These are phyloP conservation scores for Tinospora cordifolia DNA, from an alignment of 164 flowering plant species.

Conservation along the genomic window DNA sequence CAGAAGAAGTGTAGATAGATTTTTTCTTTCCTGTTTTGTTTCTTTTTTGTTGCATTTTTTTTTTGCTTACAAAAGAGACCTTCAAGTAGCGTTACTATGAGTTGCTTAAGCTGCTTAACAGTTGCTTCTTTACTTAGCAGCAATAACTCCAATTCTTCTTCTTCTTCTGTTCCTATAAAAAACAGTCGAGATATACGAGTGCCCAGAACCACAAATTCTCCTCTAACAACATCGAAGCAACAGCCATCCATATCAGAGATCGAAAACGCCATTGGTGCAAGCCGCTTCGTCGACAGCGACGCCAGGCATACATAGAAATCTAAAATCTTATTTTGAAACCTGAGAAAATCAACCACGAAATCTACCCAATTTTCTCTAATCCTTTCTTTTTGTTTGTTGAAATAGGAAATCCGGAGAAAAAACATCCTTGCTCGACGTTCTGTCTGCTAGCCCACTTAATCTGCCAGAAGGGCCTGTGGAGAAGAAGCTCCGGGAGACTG, in stretches of 20 bases:
- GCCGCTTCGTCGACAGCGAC: conserved; percentile 33
- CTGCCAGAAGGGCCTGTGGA: conserved; percentile 10
- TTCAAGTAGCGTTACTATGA: not conserved
- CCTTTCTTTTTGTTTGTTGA: not conserved
- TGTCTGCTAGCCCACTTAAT: not conserved
- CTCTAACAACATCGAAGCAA: conserved; percentile 10
- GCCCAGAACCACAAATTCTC: not conserved
- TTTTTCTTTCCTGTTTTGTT: too few species aligned
- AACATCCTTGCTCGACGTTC: not conserved
- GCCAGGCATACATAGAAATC: conserved; percentile 14
- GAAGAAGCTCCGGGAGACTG: conserved; percentile 10
- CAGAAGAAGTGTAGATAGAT: too few species aligned
- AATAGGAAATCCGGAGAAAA: conserved; percentile 4
- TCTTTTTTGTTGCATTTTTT: not conserved
- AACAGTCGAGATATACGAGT: not conserved
- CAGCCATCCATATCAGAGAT: conserved; percentile 42
- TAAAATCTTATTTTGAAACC: too few species aligned
- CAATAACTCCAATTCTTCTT: conserved; percentile 11
- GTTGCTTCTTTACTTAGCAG: not conserved
- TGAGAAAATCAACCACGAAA: too few species aligned
- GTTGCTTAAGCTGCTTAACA: not conserved
- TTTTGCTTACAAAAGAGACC: not conserved
- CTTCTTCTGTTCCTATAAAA: not conserved
- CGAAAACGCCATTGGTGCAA: conserved; percentile 59
- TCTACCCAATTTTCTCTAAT: not conserved